Evolutionary conservation across 257 asterid genomes (phyloP).

Genomic region (Hygrophila difformis): DNA sequence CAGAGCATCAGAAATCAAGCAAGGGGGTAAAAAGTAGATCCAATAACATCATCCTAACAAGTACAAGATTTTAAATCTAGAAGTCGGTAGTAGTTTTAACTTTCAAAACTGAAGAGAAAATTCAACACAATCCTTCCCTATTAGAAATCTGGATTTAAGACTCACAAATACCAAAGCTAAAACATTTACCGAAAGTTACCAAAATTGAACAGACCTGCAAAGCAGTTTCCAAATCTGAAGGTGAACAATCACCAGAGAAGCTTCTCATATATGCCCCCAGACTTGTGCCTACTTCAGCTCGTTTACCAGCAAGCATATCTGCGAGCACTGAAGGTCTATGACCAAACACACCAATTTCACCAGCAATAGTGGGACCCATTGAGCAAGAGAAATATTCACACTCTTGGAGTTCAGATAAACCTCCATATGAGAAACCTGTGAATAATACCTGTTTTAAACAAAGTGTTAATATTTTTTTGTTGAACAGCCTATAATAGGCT

Average conservation of each 20-base stretch:
- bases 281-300: conserved; percentile 89
- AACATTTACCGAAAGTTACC: too few relatives aligned
- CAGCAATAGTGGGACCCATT: conserved; percentile 96
- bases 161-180: conserved; percentile 8
- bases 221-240: conserved; percentile 94
- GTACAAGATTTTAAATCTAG: not conserved
- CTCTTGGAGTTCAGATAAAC: conserved; percentile 90
- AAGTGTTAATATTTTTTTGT: conserved; percentile 41
- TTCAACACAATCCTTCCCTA: conserved; percentile 11
- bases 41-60: not conserved
- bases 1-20: too few relatives aligned
- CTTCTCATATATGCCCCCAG: conserved; percentile 95
- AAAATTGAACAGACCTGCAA: conserved; percentile 61
- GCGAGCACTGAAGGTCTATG: conserved; percentile 81
- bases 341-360: conserved; percentile 95
- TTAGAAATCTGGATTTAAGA: not conserved
- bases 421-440: conserved; percentile 93
- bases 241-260: conserved; percentile 94
- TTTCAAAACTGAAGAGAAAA: not conserved
- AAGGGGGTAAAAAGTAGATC: too few relatives aligned
- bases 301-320: conserved; percentile 98
- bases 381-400: conserved; percentile 81
- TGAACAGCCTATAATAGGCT: too few relatives aligned
- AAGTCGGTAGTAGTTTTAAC: conserved; percentile 7
- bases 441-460: conserved; percentile 74